phyloP scores from a whole-genome alignment of 805 yeast genomes.

The Brettanomyces custersianus region DNA sequence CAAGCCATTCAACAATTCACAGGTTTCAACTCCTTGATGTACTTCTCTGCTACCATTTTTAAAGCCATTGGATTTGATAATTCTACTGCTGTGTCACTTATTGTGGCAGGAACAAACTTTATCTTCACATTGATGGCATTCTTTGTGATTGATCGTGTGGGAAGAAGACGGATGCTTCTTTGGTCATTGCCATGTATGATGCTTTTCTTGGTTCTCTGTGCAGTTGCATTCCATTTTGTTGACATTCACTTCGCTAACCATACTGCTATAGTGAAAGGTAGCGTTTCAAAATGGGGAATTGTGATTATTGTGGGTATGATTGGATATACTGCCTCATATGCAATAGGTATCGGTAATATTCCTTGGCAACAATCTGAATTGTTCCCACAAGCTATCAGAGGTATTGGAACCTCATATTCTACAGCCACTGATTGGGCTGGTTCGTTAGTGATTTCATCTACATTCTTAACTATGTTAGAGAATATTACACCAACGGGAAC shows the following conservation, averaged over 20 bases:
- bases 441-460: slow-evolving; percentile 79
- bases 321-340: slow-evolving; percentile 79
- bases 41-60: slow-evolving; percentile 88
- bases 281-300: slow-evolving; percentile 78
- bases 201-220: slow-evolving; percentile 63
- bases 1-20: slow-evolving; percentile 97
- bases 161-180: slow-evolving; percentile 75
- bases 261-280: slow-evolving; percentile 32
- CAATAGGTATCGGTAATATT: slow-evolving; percentile 92
- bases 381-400: slow-evolving; percentile 90
- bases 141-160: slow-evolving; percentile 76
- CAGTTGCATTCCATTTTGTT: slow-evolving; percentile 86
- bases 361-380: slow-evolving; percentile 98
- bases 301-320: slow-evolving; percentile 82
- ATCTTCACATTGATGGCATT: slow-evolving; percentile 81
- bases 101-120: slow-evolving; percentile 91
- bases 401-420: slow-evolving; percentile 83
- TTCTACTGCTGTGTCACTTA: slow-evolving; percentile 90
- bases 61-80: slow-evolving; percentile 82
- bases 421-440: slow-evolving; percentile 96
- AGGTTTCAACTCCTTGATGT: slow-evolving; percentile 94
- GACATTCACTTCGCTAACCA: slow-evolving; percentile 49
- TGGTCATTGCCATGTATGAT: slow-evolving; percentile 84
- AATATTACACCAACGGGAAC: slow-evolving; percentile 94
- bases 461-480: slow-evolving; percentile 89